Conservation (phyloP, 768 basidiomycete genomes). For the Sarcodon sp. region DNA sequence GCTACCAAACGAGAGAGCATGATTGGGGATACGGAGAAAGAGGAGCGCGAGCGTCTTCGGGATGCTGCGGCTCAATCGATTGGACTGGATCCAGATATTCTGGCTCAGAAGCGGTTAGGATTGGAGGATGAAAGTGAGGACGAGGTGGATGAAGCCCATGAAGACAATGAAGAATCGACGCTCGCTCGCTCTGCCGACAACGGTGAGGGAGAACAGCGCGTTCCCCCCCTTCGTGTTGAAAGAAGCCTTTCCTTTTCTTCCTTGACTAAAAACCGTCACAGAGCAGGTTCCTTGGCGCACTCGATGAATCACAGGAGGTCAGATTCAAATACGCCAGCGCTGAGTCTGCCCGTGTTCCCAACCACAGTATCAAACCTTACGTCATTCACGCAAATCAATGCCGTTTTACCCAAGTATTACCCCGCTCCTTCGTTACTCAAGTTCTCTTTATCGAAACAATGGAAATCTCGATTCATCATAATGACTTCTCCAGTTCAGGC, state of each 20-base stretch:
- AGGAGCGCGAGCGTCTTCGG: slow-evolving; percentile 64
- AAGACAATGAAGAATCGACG: slow-evolving; percentile 1
- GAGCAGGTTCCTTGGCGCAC: slow-evolving; percentile 1
- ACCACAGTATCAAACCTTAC: slow-evolving; percentile 35
- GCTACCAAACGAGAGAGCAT: slow-evolving; percentile 24
- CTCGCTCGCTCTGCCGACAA: not conserved
- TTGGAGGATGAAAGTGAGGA: slow-evolving; percentile 25
- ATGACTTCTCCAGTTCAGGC: slow-evolving; percentile 22
- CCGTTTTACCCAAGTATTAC: slow-evolving; percentile 17
- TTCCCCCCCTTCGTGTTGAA: not conserved
- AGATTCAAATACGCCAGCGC: slow-evolving; percentile 1
- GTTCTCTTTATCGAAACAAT: slow-evolving; percentile 60
- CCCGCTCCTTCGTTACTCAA: slow-evolving; percentile 54
- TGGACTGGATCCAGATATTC: slow-evolving; percentile 44
- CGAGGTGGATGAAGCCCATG: slow-evolving; percentile 15
- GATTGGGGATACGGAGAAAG: slow-evolving; percentile 30
- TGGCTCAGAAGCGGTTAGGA: slow-evolving; percentile 21
- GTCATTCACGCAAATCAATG: slow-evolving; percentile 39
- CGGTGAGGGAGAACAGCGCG: too few species aligned
- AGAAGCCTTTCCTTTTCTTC: not conserved
- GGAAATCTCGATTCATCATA: slow-evolving; percentile 54
- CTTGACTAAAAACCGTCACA: slow-evolving; percentile 2
- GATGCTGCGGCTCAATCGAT: slow-evolving; percentile 69
- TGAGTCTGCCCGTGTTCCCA: slow-evolving; percentile 42
- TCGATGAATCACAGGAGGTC: not conserved